A percentile compares a stretch with the other conserved stretches of the same genome.
Evolutionary conservation across 441 rosid species (phyloP).

Genomic region (Gossypium trilobum): DNA sequence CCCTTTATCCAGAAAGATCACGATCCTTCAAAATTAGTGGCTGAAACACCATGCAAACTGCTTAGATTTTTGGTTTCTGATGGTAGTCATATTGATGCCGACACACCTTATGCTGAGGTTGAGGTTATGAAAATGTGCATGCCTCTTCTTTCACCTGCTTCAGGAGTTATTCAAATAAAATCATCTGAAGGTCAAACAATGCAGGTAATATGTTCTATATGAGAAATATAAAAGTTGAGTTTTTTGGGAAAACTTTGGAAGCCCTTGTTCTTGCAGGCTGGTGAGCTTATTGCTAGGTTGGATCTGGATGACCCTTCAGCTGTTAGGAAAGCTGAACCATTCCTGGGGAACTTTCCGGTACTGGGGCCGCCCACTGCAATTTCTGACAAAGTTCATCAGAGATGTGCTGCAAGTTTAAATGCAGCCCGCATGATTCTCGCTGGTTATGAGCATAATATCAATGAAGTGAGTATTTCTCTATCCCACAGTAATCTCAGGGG

Average conservation of each 20-base stretch:
- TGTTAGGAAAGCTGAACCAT: slow-evolving; percentile 95
- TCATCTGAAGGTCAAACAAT: slow-evolving; percentile 99
- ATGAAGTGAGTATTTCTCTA: slow-evolving; percentile 52
- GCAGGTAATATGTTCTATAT: slow-evolving; percentile 53
- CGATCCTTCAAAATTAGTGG: slow-evolving; percentile 94
- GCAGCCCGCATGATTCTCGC: slow-evolving; percentile 98
- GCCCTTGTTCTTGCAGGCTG: slow-evolving; percentile 52
- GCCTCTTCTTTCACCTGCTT: slow-evolving; percentile 99
- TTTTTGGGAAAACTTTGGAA: neutral
- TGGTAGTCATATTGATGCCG: slow-evolving; percentile 88
- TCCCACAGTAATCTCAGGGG: slow-evolving; percentile 5
- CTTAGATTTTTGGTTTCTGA: slow-evolving; percentile 85
- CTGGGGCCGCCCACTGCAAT: slow-evolving; percentile 93
- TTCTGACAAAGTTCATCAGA: slow-evolving; percentile 96
- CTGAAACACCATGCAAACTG: slow-evolving; percentile 99
- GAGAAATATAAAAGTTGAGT: neutral
- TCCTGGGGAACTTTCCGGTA: slow-evolving; percentile 80
- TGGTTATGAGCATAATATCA: slow-evolving; percentile 89
- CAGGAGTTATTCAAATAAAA: slow-evolving; percentile 75
- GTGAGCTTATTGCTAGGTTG: slow-evolving; percentile 94
- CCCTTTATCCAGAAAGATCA: slow-evolving; percentile 63
- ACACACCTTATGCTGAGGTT: slow-evolving; percentile 91
- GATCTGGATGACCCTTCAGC: slow-evolving; percentile 99
- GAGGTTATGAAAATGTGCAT: slow-evolving; percentile 99
- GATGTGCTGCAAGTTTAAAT: slow-evolving; percentile 91